phyloP scores from a whole-genome alignment of 1,139 yeast species.

The Geotrichum restrictum region DNA sequence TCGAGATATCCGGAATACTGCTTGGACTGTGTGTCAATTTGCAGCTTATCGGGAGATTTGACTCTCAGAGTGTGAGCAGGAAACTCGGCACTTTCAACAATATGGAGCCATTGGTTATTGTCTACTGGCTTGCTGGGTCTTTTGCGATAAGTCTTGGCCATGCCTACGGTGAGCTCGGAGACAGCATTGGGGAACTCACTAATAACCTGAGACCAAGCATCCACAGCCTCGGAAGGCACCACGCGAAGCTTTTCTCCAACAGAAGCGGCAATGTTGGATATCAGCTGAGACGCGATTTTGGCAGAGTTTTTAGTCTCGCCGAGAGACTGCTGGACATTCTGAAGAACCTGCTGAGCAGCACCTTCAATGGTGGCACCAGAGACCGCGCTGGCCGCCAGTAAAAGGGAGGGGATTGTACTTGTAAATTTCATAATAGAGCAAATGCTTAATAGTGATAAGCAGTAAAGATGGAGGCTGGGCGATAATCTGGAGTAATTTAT shows the following conservation, averaged over 20 bases:
- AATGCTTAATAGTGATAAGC: no score
- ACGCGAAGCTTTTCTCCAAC: slow-evolving; percentile 31
- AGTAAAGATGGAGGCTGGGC: no score
- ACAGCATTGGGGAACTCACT: slow-evolving; percentile 20
- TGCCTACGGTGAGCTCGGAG: slow-evolving; percentile 20
- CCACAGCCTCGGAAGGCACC: slow-evolving; percentile 31
- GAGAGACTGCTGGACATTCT: no score
- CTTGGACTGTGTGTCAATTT: slow-evolving; percentile 58
- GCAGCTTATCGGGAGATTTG: slow-evolving; percentile 59
- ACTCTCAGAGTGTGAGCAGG: slow-evolving; percentile 33
- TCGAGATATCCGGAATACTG: slow-evolving; percentile 89
- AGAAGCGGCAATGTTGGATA: slow-evolving; percentile 27
- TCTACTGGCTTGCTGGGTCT: slow-evolving; percentile 8
- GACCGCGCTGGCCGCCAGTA: no score
- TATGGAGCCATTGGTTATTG: slow-evolving; percentile 18
- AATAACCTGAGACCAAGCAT: slow-evolving; percentile 30
- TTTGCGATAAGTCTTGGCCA: slow-evolving; percentile 12
- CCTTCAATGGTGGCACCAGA: no score
- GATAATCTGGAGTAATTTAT: no score
- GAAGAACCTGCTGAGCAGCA: no score
- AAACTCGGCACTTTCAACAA: slow-evolving; percentile 19
- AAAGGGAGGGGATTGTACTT: no score
- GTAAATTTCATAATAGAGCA: no score
- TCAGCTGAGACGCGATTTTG: slow-evolving; percentile 18
- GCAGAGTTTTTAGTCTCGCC: neutral